Base-by-base conservation (phyloP, 108 stramenopile species). In the Fistulifera pelliculosa region DNA sequence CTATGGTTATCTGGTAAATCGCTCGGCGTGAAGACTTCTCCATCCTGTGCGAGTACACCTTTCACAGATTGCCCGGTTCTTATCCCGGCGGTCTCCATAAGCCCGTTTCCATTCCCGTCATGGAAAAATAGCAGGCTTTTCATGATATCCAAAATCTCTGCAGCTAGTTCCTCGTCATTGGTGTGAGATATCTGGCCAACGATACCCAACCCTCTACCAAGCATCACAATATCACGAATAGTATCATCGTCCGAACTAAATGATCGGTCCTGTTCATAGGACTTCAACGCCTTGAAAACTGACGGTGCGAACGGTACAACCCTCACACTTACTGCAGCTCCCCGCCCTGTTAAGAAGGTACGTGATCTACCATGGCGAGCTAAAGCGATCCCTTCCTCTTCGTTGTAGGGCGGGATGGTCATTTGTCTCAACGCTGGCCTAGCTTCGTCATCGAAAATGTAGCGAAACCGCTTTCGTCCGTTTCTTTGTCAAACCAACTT, bases 331-430 rank as follows among this genome's bases (percentile, higher is more conserved):
- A 91, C 72, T 0, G 90, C 90, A 41, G 76, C 83, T 27, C 66
- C 64, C 15, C 83, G 58, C 38, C 90, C 90, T 1, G 83, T 78
- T 23, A 91, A 40, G 23, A 87, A 60, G 8, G 74, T 56, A 16
- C 90, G 71, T n/a, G 70, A 62, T n/a, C 85, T 64, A 27, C 90
- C 90, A 56, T 56, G 72, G 7, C 57, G 51, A n/a, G 85, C 81
- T 61, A 56, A 43, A 6, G 60, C 69, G 13, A 87, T 40, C 1
- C 85, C 90, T 62, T 87, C 82, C 64, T 91, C 90, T 56, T 91
- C 81, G 55, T 83, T 85, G 60, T 91, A 91, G 0, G 90, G 90
- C 27, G 90, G 90, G 28, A 91, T 87, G 10, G 58, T 76, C 16
- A 71, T 60, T 54, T 91, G 90, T 43, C 90, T 70, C 31, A 84